Evolutionary conservation across 306 rosid genomes (phyloP).

Genomic region (Hippophae gyantsensis): DNA sequence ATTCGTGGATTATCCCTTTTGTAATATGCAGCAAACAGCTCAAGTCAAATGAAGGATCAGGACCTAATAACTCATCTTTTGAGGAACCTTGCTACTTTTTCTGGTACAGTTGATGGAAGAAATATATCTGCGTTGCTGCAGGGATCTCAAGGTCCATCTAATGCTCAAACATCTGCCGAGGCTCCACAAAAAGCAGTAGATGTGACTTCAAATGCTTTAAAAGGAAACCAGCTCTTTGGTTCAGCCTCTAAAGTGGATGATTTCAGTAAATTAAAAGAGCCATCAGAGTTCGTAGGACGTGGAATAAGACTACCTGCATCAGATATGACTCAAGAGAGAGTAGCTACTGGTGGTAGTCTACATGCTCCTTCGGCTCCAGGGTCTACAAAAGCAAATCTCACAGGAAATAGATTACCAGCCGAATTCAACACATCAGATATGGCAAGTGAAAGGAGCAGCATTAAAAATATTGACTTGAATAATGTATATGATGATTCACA

Average conservation of each 20-base stretch:
- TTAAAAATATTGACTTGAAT: conserved; percentile 54
- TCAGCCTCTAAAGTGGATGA: conserved; percentile 29
- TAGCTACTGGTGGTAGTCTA: conserved; percentile 22
- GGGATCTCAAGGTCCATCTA: conserved; percentile 42
- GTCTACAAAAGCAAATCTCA: conserved; percentile 15
- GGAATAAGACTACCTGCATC: conserved; percentile 20
- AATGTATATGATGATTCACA: conserved; percentile 34
- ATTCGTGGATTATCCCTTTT: conserved; percentile 27
- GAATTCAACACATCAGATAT: conserved; percentile 22
- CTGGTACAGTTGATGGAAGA: conserved; percentile 43
- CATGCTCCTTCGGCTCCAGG: conserved; percentile 28
- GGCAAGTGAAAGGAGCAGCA: conserved; percentile 25
- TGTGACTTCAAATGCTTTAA: conserved; percentile 29
- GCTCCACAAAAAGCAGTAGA: conserved; percentile 28
- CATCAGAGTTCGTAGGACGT: conserved; percentile 24
- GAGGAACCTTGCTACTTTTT: conserved; percentile 46
- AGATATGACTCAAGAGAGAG: conserved; percentile 24
- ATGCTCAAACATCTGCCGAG: conserved; percentile 31
- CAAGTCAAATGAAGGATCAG: conserved; percentile 44
- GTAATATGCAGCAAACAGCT: conserved; percentile 52
- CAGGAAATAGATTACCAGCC: conserved; percentile 24
- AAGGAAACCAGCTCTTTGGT: conserved; percentile 25
- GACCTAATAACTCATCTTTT: conserved; percentile 56
- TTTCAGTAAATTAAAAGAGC: conserved; percentile 14
- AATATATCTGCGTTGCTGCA: conserved; percentile 45